Evolutionary conservation across 2,329 filamentous ascomycete species (phyloP).

Genomic region (Alternaria ventricosa): DNA sequence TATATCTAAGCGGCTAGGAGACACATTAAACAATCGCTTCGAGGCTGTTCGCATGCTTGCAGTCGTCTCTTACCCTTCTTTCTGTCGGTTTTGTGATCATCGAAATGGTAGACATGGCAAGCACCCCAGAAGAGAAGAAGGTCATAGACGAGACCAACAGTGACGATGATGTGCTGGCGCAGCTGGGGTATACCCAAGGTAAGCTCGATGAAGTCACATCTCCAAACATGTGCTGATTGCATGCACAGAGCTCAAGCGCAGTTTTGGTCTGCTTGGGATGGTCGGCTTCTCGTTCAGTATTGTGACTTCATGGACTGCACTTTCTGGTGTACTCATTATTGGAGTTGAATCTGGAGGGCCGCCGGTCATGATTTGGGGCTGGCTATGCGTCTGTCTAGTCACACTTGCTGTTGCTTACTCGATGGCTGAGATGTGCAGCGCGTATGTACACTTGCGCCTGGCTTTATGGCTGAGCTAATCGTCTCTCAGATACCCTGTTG

Average conservation of each 20-base stretch:
- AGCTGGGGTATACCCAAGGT: slow-evolving; percentile 52
- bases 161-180: slow-evolving; percentile 50
- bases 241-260: slow-evolving; percentile 61
- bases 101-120: slow-evolving; percentile 8
- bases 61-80: neutral
- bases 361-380: slow-evolving; percentile 66
- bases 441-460: slow-evolving; percentile 22
- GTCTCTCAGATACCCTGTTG: slow-evolving; percentile 55
- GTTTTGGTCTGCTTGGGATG: slow-evolving; percentile 63
- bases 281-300: slow-evolving; percentile 66
- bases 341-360: slow-evolving; percentile 63
- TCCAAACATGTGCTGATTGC: neutral
- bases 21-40: neutral
- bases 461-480: slow-evolving; percentile 1
- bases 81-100: neutral
- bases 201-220: neutral
- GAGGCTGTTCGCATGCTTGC: neutral
- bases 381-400: slow-evolving; percentile 60
- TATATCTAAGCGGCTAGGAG: neutral
- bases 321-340: slow-evolving; percentile 63
- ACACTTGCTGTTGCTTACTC: slow-evolving; percentile 63
- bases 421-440: slow-evolving; percentile 65
- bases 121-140: slow-evolving; percentile 30
- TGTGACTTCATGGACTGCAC: slow-evolving; percentile 64
- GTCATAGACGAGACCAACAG: slow-evolving; percentile 28